phyloP scores from a whole-genome alignment of 2,329 filamentous ascomycete genomes.

The Colletotrichum liriopes region DNA sequence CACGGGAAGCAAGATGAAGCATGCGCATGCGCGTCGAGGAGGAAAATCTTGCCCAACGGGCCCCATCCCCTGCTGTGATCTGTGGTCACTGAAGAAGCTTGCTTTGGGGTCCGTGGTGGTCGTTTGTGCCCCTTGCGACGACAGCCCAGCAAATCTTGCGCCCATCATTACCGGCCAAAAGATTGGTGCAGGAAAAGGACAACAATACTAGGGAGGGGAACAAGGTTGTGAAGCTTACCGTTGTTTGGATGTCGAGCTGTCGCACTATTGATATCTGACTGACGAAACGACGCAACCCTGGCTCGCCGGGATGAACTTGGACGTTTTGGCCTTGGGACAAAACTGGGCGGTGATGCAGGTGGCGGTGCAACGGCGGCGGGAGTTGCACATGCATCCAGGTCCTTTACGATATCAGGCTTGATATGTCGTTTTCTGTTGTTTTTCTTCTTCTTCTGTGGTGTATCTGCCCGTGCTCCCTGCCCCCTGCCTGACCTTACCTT shows the following conservation, averaged over 20 bases:
- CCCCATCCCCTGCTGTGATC: neutral
- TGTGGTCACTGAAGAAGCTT: slow-evolving; percentile 12
- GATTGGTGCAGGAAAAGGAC: neutral
- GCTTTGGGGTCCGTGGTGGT: neutral
- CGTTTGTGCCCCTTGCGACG: neutral
- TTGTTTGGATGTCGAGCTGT: slow-evolving; percentile 1
- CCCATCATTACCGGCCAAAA: neutral
- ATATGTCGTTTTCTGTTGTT: slow-evolving; percentile 22
- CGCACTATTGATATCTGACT: slow-evolving; percentile 18
- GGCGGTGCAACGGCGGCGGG: slow-evolving; percentile 33
- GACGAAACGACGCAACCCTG: neutral
- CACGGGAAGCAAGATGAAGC: neutral
- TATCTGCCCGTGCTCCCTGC: slow-evolving; percentile 19
- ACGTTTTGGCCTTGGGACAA: neutral
- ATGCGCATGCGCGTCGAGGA: slow-evolving; percentile 7
- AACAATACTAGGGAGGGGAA: neutral
- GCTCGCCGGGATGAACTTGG: neutral
- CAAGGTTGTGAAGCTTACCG: neutral
- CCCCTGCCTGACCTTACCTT: slow-evolving; percentile 12
- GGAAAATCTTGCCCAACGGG: slow-evolving; percentile 16
- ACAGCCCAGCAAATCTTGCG: neutral
- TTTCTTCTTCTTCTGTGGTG: slow-evolving; percentile 7
- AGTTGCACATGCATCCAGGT: slow-evolving; percentile 22
- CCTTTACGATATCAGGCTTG: neutral
- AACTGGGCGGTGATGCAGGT: slow-evolving; percentile 41